Conservation (phyloP, 2,329 filamentous ascomycete genomes). For the Phialophora tarda region DNA sequence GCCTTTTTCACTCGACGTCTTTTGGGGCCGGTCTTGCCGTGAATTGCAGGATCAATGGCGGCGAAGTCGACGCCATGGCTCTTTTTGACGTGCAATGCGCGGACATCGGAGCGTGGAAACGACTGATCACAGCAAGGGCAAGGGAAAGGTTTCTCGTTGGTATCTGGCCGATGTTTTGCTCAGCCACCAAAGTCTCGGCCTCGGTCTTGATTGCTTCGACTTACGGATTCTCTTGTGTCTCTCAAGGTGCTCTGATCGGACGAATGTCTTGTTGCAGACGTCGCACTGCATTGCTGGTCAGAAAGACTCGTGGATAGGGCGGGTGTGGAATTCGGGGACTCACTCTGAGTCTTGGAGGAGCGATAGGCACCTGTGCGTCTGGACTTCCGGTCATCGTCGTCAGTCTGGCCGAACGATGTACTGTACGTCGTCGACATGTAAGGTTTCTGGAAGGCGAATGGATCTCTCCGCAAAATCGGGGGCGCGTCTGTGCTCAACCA, state of each 20-base stretch:
- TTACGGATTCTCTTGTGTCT: conserved; percentile 25
- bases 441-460: too few relatives aligned
- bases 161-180: conserved; percentile 4
- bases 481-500: too few relatives aligned
- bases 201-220: not conserved
- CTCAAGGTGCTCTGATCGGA: conserved; percentile 25
- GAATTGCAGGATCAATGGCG: too few relatives aligned
- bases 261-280: conserved; percentile 24
- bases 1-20: conserved; percentile 38
- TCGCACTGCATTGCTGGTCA: conserved; percentile 18
- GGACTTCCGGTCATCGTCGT: too few relatives aligned
- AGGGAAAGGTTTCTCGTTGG: conserved; percentile 27
- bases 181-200: too few relatives aligned
- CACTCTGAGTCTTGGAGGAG: too few relatives aligned
- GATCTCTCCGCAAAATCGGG: too few relatives aligned
- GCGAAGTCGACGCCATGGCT: not conserved
- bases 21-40: conserved; percentile 4
- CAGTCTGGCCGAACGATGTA: too few relatives aligned
- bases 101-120: conserved; percentile 27
- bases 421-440: too few relatives aligned
- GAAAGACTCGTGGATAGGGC: too few relatives aligned
- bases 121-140: conserved; percentile 23
- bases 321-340: too few relatives aligned
- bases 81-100: conserved; percentile 21
- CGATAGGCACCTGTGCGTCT: too few relatives aligned